Evolutionary conservation across 176 grass and related monocot genomes (phyloP).

Genomic region (Oryza meyeriana): DNA sequence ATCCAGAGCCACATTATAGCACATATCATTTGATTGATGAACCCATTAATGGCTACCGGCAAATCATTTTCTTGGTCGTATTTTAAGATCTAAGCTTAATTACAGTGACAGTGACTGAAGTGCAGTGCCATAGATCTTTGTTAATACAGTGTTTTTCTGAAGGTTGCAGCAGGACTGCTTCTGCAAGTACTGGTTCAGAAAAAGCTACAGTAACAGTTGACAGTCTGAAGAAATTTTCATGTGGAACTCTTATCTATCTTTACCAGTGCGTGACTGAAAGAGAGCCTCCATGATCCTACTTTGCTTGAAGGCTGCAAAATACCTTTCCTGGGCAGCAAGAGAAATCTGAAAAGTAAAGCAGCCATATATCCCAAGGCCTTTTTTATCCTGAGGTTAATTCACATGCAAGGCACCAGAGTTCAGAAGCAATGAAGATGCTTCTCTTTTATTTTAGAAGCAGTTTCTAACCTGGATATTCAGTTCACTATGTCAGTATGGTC

Average conservation of each 20-base stretch:
- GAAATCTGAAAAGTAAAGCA: constrained; percentile 33
- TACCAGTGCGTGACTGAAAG: background rate
- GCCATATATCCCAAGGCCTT: background rate
- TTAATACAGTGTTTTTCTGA: background rate
- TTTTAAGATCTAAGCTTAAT: constrained; percentile 7
- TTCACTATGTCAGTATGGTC: background rate
- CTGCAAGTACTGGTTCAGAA: background rate
- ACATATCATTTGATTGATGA: constrained; percentile 13
- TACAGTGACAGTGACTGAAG: background rate
- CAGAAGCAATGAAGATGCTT: constrained; percentile 20
- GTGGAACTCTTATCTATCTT: background rate
- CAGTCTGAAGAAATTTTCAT: background rate
- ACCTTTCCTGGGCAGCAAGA: constrained; percentile 55
- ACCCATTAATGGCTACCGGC: constrained; percentile 8
- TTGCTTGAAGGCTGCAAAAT: constrained; percentile 50
- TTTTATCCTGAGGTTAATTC: constrained; percentile 14
- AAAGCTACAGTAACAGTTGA: background rate
- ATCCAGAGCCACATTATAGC: background rate
- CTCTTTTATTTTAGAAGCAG: constrained; percentile 1
- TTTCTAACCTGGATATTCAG: background rate
- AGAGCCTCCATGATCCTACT: constrained; percentile 16
- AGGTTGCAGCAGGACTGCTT: background rate
- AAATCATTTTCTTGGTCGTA: constrained; percentile 29
- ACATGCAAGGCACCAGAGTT: constrained; percentile 11
- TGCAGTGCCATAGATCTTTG: background rate